Conservation (phyloP, 371 early-diverging fungal species). For the Mortierella sp. region DNA sequence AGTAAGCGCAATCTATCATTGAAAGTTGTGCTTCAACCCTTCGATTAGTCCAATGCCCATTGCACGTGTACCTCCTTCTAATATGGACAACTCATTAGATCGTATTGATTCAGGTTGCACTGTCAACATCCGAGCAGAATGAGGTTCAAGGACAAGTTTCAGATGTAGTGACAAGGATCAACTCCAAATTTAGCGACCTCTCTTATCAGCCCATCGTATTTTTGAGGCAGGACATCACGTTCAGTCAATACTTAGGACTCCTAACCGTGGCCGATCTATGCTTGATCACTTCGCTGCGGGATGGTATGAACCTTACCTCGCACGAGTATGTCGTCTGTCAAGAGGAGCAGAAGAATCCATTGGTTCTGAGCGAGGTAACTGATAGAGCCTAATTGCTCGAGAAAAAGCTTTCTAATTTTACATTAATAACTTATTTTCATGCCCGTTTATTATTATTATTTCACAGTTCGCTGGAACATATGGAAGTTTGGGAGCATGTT, state of each 20-base stretch:
- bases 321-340: slow-evolving; percentile 97
- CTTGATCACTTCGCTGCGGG: slow-evolving; percentile 92
- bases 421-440: neutral
- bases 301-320: slow-evolving; percentile 98
- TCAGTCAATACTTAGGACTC: slow-evolving; percentile 91
- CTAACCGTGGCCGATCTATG: slow-evolving; percentile 93
- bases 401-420: no score
- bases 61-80: neutral
- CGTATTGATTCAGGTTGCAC: slow-evolving; percentile 79
- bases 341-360: slow-evolving; percentile 82
- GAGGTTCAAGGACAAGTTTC: slow-evolving; percentile 86
- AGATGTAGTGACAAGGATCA: slow-evolving; percentile 89
- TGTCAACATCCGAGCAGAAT: slow-evolving; percentile 77
- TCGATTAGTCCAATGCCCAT: neutral
- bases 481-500: slow-evolving; percentile 90
- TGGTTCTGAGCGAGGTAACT: slow-evolving; percentile 86
- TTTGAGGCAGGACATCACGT: slow-evolving; percentile 89
- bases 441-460: neutral
- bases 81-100: slow-evolving; percentile 19
- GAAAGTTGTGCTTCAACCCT: neutral
- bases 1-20: slow-evolving; percentile 49
- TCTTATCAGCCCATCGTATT: slow-evolving; percentile 95
- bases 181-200: slow-evolving; percentile 94
- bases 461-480: slow-evolving; percentile 92
- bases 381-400: neutral